phyloP scores from a whole-genome alignment of 2,329 filamentous ascomycete genomes.

The Pseudonectria buxi region DNA sequence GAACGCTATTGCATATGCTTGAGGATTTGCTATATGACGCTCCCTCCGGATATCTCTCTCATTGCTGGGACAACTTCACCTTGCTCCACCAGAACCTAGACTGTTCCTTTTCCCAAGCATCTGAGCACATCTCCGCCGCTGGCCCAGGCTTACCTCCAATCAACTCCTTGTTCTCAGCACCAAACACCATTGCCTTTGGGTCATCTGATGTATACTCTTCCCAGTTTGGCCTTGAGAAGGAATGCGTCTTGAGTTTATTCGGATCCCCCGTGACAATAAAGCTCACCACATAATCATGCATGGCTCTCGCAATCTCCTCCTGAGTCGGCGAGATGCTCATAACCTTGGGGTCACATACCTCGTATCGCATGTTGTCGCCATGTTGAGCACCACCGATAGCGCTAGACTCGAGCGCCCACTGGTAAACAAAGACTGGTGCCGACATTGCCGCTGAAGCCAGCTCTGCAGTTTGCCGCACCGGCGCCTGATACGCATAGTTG shows the following conservation, averaged over 20 bases:
- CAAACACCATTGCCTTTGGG: conserved; percentile 35
- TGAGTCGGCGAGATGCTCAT: conserved; percentile 31
- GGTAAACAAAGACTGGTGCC: conserved; percentile 21
- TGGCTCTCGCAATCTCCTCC: conserved; percentile 32
- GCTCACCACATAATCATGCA: conserved; percentile 42
- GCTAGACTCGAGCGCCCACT: conserved; percentile 40
- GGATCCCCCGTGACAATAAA: conserved; percentile 42
- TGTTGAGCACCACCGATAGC: conserved; percentile 40
- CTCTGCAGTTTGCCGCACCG: conserved; percentile 42
- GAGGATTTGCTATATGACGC: too few relatives aligned
- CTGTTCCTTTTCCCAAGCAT: conserved; percentile 36
- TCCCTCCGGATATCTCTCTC: too few relatives aligned
- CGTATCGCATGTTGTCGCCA: conserved; percentile 42
- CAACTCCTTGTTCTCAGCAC: conserved; percentile 39
- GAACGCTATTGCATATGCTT: too few relatives aligned
- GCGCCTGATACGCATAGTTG: conserved; percentile 47
- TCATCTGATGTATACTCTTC: conserved; percentile 21
- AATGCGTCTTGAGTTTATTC: conserved; percentile 25
- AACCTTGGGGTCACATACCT: conserved; percentile 32
- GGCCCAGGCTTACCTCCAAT: conserved; percentile 34
- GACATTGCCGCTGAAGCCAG: conserved; percentile 8
- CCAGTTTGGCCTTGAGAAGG: conserved; percentile 28
- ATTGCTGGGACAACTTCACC: conserved; percentile 30
- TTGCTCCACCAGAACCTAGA: conserved; percentile 43
- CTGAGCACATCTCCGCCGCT: conserved; percentile 31